phyloP scores from a whole-genome alignment of 2,329 filamentous ascomycete genomes.

The Fusarium sp. region DNA sequence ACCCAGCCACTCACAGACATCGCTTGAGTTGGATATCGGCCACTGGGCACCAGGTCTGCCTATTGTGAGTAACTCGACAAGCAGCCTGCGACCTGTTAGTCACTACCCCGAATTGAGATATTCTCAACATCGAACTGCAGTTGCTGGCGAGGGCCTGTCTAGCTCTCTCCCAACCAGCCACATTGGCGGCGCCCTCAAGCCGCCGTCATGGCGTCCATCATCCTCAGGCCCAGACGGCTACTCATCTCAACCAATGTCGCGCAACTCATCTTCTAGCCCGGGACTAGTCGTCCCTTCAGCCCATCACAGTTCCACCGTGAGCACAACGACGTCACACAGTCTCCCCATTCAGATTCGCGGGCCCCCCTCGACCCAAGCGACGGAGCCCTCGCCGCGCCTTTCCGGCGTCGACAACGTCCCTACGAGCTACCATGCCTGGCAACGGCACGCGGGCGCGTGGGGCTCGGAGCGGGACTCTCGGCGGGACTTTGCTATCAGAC shows the following conservation, averaged over 20 bases:
- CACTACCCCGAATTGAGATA: not conserved
- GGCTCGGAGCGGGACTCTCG: slow-evolving; percentile 15
- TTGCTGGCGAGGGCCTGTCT: slow-evolving; percentile 21
- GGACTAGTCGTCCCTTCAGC: slow-evolving; percentile 2
- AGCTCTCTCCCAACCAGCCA: slow-evolving; percentile 30
- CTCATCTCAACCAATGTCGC: slow-evolving; percentile 36
- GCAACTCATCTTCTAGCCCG: slow-evolving; percentile 29
- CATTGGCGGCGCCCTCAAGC: slow-evolving; percentile 26
- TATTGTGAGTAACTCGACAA: slow-evolving; percentile 27
- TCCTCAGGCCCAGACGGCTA: slow-evolving; percentile 26
- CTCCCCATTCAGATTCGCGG: slow-evolving; percentile 12
- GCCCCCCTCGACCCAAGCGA: slow-evolving; percentile 30
- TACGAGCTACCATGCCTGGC: slow-evolving; percentile 23
- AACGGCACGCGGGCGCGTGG: slow-evolving; percentile 33
- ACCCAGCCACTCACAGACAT: slow-evolving; percentile 26
- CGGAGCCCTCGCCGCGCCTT: slow-evolving; percentile 32
- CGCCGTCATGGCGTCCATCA: slow-evolving; percentile 21
- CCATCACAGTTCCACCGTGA: not conserved
- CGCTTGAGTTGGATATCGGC: slow-evolving; percentile 22
- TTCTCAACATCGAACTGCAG: slow-evolving; percentile 14
- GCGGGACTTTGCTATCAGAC: slow-evolving; percentile 8
- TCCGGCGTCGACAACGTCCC: slow-evolving; percentile 16
- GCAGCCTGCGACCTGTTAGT: slow-evolving; percentile 12
- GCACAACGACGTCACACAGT: slow-evolving; percentile 7
- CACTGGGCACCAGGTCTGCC: slow-evolving; percentile 31